phyloP scores from a whole-genome alignment of 768 basidiomycete genomes.

The Suillus lakei region DNA sequence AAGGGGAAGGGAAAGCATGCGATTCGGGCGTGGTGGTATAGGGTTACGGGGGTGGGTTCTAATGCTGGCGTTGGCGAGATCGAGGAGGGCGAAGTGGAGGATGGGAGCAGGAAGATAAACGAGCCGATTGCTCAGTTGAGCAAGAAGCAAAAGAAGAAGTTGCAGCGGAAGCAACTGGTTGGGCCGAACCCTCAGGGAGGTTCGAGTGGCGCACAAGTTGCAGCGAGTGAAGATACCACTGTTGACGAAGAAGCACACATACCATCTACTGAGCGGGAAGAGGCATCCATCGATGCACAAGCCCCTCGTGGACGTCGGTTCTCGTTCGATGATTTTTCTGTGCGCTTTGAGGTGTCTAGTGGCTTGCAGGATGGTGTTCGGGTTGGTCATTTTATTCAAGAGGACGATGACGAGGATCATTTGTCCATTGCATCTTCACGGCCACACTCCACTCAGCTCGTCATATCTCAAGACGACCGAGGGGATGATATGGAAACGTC shows the following conservation, averaged over 20 bases:
- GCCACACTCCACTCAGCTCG: conserved; percentile 8
- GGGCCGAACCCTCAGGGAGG: background rate
- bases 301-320: background rate
- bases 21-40: conserved; percentile 23
- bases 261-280: conserved; percentile 1
- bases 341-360: background rate
- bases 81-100: conserved; percentile 20
- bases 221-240: background rate
- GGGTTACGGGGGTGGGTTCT: conserved; percentile 9
- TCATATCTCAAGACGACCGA: background rate
- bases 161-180: conserved; percentile 1
- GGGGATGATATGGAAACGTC: conserved; percentile 14
- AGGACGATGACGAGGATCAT: conserved; percentile 3
- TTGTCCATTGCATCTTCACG: conserved; percentile 14
- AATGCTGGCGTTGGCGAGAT: conserved; percentile 14
- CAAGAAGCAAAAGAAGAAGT: conserved; percentile 11
- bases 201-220: background rate
- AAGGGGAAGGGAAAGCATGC: conserved; percentile 40
- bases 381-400: background rate
- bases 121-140: background rate
- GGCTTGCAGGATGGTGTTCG: background rate
- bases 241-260: background rate
- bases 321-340: conserved; percentile 1
- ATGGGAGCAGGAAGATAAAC: conserved; percentile 4
- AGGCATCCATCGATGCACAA: background rate